Base-by-base conservation (phyloP, 768 basidiomycete species). In the Phanerochaete carnosa region DNA sequence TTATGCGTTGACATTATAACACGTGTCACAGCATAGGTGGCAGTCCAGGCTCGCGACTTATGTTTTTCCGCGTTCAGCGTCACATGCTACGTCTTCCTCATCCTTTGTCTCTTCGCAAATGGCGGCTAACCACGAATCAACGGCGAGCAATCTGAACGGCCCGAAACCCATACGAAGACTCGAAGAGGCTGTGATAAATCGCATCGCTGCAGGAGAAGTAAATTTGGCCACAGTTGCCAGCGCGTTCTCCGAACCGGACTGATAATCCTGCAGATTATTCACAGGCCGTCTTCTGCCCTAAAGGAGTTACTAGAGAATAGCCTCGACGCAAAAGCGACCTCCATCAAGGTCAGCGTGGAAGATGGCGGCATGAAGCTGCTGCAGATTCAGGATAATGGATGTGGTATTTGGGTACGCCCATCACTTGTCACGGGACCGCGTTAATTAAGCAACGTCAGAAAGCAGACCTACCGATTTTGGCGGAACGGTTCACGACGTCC, bases 301-400 rank as follows among this genome's bases (percentile, higher is more conserved):
- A 99, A 99, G 72, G 97, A 98, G 72, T 80, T 98, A 0, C 77
- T 99, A 15, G 97, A 99, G 74, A 98, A 99, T 66, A 82, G 88
- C 23, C 80, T 99, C n/a, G 97, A 99, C 75, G 97, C 97, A 0
- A 89, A 92, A 0, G 79, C 93, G 25, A 95, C 91, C 0, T 86
- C 86, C 0, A 94, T 98, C 70, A 87, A 89, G 37, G 79, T 98
- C 55, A 92, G 87, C 0, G 81, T 95, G 65, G 98, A 97, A 74
- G 96, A 99, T 64, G 97, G 96, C 1, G 97, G 97, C 3, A 77
- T 98, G 78, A 98, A 96, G 71, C 77, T 95, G 16, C 81, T 98
- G 37, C 94, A 97, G 74, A 95, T 98, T 55, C 92, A 95, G 68
- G 97, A 99, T 70, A 97, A 99, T 70, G 96, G 97, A 0, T 92